These are phyloP conservation scores for Akebia trifoliata DNA, from an alignment of 164 flowering plant genomes.

Conservation along the genomic window DNA sequence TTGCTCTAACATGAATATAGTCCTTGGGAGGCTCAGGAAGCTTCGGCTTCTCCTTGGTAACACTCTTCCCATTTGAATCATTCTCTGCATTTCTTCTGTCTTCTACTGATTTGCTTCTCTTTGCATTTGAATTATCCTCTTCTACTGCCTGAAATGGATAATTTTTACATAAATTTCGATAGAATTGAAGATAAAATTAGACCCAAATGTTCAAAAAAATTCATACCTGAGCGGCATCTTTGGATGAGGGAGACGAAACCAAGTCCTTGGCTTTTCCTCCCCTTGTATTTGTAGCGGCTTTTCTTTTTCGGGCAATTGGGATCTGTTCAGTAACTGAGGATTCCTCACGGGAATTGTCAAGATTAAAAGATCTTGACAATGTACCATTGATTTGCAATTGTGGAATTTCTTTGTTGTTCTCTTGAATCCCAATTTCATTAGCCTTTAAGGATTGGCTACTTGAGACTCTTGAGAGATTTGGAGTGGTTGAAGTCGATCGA, in stretches of 20 bases:
- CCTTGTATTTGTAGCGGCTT: conserved; percentile 23
- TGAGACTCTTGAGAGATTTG: conserved; percentile 49
- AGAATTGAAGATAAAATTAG: background rate
- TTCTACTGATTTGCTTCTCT: conserved; percentile 50
- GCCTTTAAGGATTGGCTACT: conserved; percentile 52
- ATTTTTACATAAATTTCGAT: background rate
- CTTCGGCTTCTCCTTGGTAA: conserved; percentile 34
- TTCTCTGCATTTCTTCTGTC: conserved; percentile 22
- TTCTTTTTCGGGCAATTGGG: conserved; percentile 25
- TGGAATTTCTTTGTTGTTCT: no score
- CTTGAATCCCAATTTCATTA: conserved; percentile 16
- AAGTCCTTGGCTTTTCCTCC: conserved; percentile 22
- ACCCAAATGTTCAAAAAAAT: background rate
- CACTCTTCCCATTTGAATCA: conserved; percentile 7
- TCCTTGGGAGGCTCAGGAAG: conserved; percentile 84
- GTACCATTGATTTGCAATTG: no score
- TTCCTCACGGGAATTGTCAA: conserved; percentile 25
- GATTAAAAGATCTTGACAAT: conserved; percentile 25
- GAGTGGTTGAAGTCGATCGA: no score
- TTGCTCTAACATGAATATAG: conserved; percentile 93
- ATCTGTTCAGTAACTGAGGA: conserved; percentile 23
- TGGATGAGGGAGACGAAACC: conserved; percentile 18
- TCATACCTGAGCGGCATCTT: conserved; percentile 30
- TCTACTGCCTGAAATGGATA: conserved; percentile 29
- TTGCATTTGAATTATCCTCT: conserved; percentile 39